phyloP scores from a whole-genome alignment of 495 filamentous ascomycete genomes.

The Pyrenula massariospora region DNA sequence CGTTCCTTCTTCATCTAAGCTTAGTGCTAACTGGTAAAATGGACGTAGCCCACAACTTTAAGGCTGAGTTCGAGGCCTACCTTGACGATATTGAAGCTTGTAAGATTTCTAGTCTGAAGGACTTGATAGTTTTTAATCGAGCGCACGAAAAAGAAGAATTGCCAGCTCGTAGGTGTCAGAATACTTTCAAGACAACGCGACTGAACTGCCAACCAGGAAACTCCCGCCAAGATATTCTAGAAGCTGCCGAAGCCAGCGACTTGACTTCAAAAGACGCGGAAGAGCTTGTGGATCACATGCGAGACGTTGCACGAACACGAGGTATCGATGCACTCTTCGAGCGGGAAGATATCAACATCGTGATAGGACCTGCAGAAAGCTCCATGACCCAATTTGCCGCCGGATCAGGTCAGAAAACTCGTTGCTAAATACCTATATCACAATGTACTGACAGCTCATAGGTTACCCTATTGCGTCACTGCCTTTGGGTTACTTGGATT shows the following conservation, averaged over 20 bases:
- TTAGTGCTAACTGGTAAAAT: too few species aligned
- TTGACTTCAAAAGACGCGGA: conserved; percentile 2
- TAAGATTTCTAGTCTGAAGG: conserved; percentile 8
- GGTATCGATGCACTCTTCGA: conserved; percentile 6
- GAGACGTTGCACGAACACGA: neutral
- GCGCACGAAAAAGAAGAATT: neutral
- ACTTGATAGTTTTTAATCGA: conserved; percentile 8
- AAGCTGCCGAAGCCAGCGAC: conserved; percentile 4
- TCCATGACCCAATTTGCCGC: conserved; percentile 1
- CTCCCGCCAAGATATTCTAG: conserved; percentile 2
- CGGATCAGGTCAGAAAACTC: neutral
- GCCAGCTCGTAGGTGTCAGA: conserved; percentile 5
- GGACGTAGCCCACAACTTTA: conserved; percentile 9
- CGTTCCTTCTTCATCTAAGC: too few species aligned
- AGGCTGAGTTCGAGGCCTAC: conserved; percentile 3
- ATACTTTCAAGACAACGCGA: conserved; percentile 13
- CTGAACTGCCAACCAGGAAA: conserved; percentile 9
- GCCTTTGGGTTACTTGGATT: conserved; percentile 14
- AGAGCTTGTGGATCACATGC: neutral
- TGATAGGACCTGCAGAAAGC: conserved; percentile 6
- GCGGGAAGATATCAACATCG: conserved; percentile 4
- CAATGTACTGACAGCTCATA: too few species aligned
- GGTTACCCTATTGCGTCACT: conserved; percentile 13
- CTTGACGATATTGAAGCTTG: conserved; percentile 4
- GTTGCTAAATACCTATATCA: too few species aligned